Conservation (phyloP, 1,139 yeast genomes). For the Pichia sp. region DNA sequence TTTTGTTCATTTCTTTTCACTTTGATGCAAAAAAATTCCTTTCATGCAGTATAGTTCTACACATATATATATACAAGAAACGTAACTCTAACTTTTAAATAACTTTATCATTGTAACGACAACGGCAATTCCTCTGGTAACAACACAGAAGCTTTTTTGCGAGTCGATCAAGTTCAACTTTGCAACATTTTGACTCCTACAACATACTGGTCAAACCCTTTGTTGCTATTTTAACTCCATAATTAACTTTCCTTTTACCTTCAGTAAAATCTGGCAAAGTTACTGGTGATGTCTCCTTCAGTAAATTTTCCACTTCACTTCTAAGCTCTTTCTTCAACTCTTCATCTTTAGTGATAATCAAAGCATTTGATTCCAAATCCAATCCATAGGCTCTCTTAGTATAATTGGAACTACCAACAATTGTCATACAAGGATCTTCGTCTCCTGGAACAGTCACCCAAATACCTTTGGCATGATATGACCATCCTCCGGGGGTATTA, state of each 20-base stretch:
- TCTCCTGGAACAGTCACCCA: conserved; percentile 70
- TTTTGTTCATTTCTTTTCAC: too few species aligned
- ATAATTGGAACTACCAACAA: conserved; percentile 89
- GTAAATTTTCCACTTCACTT: conserved; percentile 55
- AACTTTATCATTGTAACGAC: too few species aligned
- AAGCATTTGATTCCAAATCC: conserved; percentile 83
- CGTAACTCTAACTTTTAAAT: background rate
- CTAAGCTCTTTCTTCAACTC: conserved; percentile 50
- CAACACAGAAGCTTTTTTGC: too few species aligned
- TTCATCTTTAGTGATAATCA: conserved; percentile 63
- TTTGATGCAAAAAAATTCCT: too few species aligned
- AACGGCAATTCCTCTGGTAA: too few species aligned
- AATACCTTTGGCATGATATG: conserved; percentile 96
- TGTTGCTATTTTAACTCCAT: conserved; percentile 58
- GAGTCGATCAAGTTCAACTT: too few species aligned
- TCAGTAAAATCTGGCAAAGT: conserved; percentile 42
- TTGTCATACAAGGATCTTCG: conserved; percentile 57
- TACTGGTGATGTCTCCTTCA: conserved; percentile 43
- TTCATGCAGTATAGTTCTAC: too few species aligned
- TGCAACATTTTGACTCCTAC: conserved; percentile 21
- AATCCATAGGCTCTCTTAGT: conserved; percentile 82
- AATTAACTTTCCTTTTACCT: conserved; percentile 51
- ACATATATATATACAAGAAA: background rate
- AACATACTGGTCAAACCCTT: conserved; percentile 58
- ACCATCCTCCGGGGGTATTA: conserved; percentile 83